Evolutionary conservation across 345 rosid genomes (phyloP).

Genomic region (Acer yangbiense): DNA sequence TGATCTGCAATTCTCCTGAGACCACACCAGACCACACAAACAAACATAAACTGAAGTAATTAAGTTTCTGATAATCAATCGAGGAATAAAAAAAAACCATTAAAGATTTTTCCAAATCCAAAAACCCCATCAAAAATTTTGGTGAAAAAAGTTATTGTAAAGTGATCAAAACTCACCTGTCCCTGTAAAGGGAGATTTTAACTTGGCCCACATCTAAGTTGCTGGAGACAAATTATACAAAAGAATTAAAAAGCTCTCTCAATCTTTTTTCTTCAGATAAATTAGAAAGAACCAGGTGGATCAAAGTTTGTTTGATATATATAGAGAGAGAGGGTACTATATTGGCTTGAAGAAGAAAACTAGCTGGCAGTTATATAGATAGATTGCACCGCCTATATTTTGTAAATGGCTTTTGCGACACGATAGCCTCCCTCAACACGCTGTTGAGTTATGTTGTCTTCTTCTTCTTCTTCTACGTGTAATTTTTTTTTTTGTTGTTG

Average conservation of each 20-base stretch:
- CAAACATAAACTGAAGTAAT: neutral
- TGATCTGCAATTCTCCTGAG: conserved; percentile 41
- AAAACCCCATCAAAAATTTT: neutral
- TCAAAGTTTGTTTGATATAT: neutral
- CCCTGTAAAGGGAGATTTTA: conserved; percentile 35
- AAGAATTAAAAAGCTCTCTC: neutral
- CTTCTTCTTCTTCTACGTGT: too few species aligned
- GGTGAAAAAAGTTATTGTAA: neutral
- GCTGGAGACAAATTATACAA: neutral
- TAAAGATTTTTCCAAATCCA: neutral
- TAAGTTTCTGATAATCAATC: neutral
- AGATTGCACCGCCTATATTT: conserved; percentile 25
- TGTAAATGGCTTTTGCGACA: conserved; percentile 39
- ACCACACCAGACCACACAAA: neutral
- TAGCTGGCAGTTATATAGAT: conserved; percentile 12
- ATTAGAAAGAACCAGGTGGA: neutral
- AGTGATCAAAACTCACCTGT: conserved; percentile 29
- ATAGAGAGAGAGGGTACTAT: too few species aligned
- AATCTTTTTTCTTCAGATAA: neutral
- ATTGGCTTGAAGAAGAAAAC: conserved; percentile 7
- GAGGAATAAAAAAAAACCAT: too few species aligned
- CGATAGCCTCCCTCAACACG: conserved; percentile 52
- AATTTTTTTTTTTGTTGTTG: neutral
- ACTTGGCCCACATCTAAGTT: conserved; percentile 32
- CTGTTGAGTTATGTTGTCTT: conserved; percentile 13